Conservation (phyloP, 208 protist species). For the Leishmania tarentolae region DNA sequence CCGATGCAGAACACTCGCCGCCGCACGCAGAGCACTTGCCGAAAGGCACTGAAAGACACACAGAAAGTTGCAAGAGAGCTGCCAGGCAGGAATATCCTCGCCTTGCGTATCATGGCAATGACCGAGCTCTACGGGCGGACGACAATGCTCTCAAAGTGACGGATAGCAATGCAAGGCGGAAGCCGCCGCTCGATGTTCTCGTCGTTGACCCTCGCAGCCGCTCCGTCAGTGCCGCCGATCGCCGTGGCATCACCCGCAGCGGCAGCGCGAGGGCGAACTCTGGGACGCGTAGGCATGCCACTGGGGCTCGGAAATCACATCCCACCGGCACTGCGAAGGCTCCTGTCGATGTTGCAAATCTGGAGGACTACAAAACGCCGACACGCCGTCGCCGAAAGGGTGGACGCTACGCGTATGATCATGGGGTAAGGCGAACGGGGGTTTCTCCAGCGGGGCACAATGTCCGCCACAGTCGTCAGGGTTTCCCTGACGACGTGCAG, state of each 20-base stretch:
- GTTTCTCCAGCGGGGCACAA: neutral
- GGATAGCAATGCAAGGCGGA: neutral
- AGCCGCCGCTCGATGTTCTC: neutral
- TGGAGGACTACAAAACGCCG: slow-evolving; percentile 36
- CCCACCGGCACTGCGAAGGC: slow-evolving; percentile 13
- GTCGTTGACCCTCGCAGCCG: neutral
- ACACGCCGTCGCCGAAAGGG: slow-evolving; percentile 9
- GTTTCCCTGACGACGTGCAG: neutral
- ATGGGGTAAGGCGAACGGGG: slow-evolving; percentile 6
- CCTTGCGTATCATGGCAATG: slow-evolving; percentile 11
- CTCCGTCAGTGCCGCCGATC: neutral
- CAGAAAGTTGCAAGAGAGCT: too few relatives aligned
- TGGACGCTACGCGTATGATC: slow-evolving; percentile 20
- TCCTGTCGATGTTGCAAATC: slow-evolving; percentile 10
- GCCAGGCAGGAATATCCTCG: neutral
- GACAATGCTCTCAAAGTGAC: neutral
- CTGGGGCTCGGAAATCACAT: neutral
- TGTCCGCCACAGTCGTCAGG: neutral
- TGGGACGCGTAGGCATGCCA: slow-evolving; percentile 4
- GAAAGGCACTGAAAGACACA: neutral
- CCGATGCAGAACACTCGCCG: neutral
- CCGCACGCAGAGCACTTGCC: neutral
- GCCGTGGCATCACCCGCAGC: neutral
- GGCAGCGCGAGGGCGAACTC: neutral
- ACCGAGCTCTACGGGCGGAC: neutral